Percentiles rank a stretch among this genome's conserved stretches.
Evolutionary conservation across 345 rosid genomes (phyloP).

Genomic region (Geranium brycei): DNA sequence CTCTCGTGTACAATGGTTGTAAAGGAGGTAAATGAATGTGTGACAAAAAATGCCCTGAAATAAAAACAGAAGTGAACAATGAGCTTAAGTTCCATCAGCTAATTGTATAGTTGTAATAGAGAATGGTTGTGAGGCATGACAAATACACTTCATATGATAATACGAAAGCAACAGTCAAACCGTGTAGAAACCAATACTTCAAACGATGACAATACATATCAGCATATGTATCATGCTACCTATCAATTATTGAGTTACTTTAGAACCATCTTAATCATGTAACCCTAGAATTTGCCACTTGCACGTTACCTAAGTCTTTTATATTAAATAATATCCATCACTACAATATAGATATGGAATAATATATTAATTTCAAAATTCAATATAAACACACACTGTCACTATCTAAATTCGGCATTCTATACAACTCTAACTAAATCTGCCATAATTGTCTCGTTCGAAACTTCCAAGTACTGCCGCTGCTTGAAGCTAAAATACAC

Average conservation of each 20-base stretch:
- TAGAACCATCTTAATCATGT: neutral
- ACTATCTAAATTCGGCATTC: neutral
- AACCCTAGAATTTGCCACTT: too few species aligned
- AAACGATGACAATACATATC: neutral
- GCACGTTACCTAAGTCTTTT: too few species aligned
- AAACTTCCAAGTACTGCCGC: neutral
- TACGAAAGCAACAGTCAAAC: neutral
- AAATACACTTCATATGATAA: neutral
- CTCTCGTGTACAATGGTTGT: constrained; percentile 13
- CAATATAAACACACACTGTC: too few species aligned
- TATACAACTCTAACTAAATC: neutral
- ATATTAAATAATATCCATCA: too few species aligned
- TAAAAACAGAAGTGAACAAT: neutral
- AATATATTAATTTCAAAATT: too few species aligned
- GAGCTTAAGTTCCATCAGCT: constrained; percentile 2
- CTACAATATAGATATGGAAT: too few species aligned
- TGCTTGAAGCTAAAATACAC: neutral
- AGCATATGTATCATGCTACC: neutral
- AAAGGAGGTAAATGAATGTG: constrained; percentile 15
- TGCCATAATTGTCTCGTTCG: neutral
- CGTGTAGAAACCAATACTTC: neutral
- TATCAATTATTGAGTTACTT: neutral
- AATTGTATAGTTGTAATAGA: neutral
- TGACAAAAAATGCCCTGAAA: constrained; percentile 26
- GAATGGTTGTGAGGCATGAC: neutral